Conservation (phyloP, 495 filamentous ascomycete species). For the Glutinoglossum americanum region DNA sequence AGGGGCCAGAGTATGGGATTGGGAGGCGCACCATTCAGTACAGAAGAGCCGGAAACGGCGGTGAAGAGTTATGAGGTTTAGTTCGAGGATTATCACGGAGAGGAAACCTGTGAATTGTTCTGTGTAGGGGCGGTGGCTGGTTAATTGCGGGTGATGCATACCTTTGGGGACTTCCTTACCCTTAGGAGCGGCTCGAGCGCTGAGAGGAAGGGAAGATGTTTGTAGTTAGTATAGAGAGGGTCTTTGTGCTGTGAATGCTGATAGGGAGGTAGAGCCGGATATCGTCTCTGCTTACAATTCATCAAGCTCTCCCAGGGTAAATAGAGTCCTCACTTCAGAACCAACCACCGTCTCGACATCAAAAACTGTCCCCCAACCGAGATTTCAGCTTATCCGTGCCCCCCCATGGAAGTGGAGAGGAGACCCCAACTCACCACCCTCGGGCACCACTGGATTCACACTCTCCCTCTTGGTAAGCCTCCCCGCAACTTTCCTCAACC, state of each 20-base stretch:
- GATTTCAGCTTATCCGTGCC: not conserved
- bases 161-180: constrained; percentile 16
- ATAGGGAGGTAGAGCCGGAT: not conserved
- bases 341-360: constrained; percentile 24
- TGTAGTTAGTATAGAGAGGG: not conserved
- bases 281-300: constrained; percentile 21
- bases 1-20: no score
- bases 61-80: constrained; percentile 25
- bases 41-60: constrained; percentile 29
- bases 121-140: not conserved
- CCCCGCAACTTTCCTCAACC: constrained; percentile 30
- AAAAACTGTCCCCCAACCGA: constrained; percentile 20
- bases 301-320: constrained; percentile 37
- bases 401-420: not conserved
- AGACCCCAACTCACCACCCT: constrained; percentile 16
- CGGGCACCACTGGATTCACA: constrained; percentile 29
- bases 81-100: constrained; percentile 31
- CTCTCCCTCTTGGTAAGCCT: constrained; percentile 29
- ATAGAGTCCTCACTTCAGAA: constrained; percentile 26
- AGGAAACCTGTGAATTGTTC: constrained; percentile 35
- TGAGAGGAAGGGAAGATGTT: constrained; percentile 1
- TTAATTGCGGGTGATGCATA: not conserved
- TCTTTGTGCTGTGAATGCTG: no score
- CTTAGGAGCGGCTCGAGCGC: constrained; percentile 16
- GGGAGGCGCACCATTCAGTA: constrained; percentile 38